Evolutionary conservation across 106 monocot species (phyloP).

Genomic region (Iris macrosiphon): DNA sequence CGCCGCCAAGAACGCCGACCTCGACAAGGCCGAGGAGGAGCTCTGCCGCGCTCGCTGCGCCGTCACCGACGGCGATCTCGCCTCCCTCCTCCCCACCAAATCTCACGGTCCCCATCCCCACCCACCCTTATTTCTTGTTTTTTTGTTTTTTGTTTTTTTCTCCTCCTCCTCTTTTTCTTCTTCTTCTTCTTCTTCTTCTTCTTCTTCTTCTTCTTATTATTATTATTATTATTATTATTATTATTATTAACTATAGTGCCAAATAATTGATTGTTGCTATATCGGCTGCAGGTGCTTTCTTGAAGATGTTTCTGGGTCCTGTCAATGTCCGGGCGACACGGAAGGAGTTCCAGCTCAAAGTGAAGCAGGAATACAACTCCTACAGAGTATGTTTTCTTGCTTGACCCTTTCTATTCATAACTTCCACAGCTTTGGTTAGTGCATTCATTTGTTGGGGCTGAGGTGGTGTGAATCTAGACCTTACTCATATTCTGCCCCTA

Average conservation of each 20-base stretch:
- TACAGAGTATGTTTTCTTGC: slow-evolving; percentile 66
- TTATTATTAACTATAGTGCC: not conserved
- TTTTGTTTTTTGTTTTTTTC: too few relatives aligned
- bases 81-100: slow-evolving; percentile 63
- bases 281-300: slow-evolving; percentile 40
- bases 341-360: slow-evolving; percentile 74
- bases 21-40: slow-evolving; percentile 67
- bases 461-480: too few relatives aligned
- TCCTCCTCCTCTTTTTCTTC: not conserved
- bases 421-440: too few relatives aligned
- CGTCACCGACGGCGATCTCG: slow-evolving; percentile 59
- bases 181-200: not conserved
- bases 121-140: slow-evolving; percentile 6
- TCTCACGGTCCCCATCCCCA: too few relatives aligned
- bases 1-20: slow-evolving; percentile 21
- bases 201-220: too few relatives aligned
- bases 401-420: too few relatives aligned
- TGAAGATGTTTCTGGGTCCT: slow-evolving; percentile 82
- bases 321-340: slow-evolving; percentile 65
- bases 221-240: not conserved
- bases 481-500: too few relatives aligned
- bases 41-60: slow-evolving; percentile 44
- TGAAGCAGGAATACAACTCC: slow-evolving; percentile 87
- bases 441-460: too few relatives aligned
- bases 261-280: too few relatives aligned